Base-by-base conservation (phyloP, 495 filamentous ascomycete genomes). In the Collariella sp. region DNA sequence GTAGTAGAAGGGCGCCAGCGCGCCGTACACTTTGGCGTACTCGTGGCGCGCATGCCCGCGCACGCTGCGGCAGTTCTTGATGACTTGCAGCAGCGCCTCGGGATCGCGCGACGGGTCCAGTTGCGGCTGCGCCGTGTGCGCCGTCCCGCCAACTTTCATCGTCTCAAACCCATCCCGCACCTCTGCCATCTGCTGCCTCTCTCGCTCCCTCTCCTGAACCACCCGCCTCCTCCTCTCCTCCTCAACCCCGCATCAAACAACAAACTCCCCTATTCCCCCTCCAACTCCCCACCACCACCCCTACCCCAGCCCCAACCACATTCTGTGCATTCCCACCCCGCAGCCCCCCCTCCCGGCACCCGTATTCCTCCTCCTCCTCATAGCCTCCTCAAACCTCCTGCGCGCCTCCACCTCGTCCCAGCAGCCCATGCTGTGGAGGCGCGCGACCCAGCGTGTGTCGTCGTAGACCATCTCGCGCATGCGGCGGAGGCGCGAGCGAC, bases 401-500 rank as follows among this genome's bases (percentile, higher is more conserved):
- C 91, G 78, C 0, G 93, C 93, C 64, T 95, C 93, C 5, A 70
- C 66, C 64, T 99, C 94, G 63, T 91, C 86, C 94, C 94, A 99
- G 60, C 87, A 85, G 6, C 85, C 89, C 80, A 99, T 95, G 26
- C 76, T 77, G 62, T 85, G 82, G 31, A 99, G 70, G 55, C 83
- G 79, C 50, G 86, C 83, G 43, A 96, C 85, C 93, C 93, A 99
- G 72, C 91, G 80, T 18, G 89, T 87, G 67, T 99, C 93, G 76
- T 99, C 94, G 72, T 97, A 97, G 11, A 94, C 94, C 90, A 99
- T 99, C 69, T 99, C 93, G 59, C 85, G 86, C 78, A 95, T 83
- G 42, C 89, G 87, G 67, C 82, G 85, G 89, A 96, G 26, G 87
- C 85, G 26, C 85, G 83, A n/a, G 93, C 93, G 66, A 87, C 91